These are phyloP conservation scores for Irpex sp. DNA, from an alignment of 1,284 basidiomycete genomes.

Conservation along the genomic window DNA sequence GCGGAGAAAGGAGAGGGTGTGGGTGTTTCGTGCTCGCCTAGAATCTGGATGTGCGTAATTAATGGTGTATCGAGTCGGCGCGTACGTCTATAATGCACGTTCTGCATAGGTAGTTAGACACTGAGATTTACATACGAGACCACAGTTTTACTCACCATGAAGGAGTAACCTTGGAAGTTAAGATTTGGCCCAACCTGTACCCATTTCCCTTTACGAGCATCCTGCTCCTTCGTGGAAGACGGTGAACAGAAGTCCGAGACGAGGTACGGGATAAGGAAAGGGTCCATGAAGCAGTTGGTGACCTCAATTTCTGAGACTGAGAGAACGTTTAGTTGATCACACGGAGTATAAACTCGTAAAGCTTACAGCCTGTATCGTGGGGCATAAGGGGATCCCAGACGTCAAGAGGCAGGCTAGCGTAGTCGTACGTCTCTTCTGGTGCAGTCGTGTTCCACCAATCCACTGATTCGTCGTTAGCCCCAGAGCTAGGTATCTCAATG, in stretches of 20 bases:
- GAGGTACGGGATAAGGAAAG: conserved; percentile 37
- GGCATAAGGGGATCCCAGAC: conserved; percentile 78
- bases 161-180: conserved; percentile 45
- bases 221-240: conserved; percentile 62
- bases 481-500: conserved; percentile 13
- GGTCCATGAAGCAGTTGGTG: conserved; percentile 66
- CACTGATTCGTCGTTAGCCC: conserved; percentile 29
- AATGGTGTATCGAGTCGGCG: conserved; percentile 74
- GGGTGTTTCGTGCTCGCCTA: conserved; percentile 48
- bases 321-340: conserved; percentile 10
- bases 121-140: background rate
- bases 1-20: conserved; percentile 41
- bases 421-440: conserved; percentile 25
- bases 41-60: conserved; percentile 58
- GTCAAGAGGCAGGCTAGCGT: conserved; percentile 74
- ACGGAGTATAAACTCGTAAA: background rate
- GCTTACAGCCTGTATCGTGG: conserved; percentile 80
- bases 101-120: conserved; percentile 33
- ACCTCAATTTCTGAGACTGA: conserved; percentile 79
- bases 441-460: conserved; percentile 73
- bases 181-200: conserved; percentile 79
- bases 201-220: conserved; percentile 85
- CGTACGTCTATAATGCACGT: conserved; percentile 83
- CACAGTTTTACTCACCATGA: conserved; percentile 6
- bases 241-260: conserved; percentile 60